Base-by-base conservation (phyloP, 2,329 filamentous ascomycete genomes). In the Chaetomiaceae sp. region DNA sequence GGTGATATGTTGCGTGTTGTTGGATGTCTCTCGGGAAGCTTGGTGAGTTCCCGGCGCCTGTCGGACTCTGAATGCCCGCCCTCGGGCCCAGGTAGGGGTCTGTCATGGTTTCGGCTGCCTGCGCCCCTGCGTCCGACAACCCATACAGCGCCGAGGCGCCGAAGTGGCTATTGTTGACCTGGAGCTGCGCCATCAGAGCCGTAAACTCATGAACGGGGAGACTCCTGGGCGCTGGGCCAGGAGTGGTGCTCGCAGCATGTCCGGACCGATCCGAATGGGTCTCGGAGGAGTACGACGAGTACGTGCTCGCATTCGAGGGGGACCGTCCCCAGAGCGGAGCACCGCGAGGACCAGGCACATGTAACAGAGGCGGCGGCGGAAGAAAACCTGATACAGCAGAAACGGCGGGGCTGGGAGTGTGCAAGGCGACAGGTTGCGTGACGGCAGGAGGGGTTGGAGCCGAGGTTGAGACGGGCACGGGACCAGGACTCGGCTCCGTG, bases 81-180 rank as follows among this genome's bases (percentile, higher is more conserved):
- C 48, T 40, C 14, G 47, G 48, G 9, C 29, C 53, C 18, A 47
- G 22, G 39, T 58, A 39, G 27, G 50, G 53, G 34, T 60, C 58
- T 2, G 55, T 56, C 10, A 60, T 46, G 11, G 55, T 50, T 36
- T 58, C 56, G 36, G 58, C 58, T 6, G 57, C 52, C 22, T 56
- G 49, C 11, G 55, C 56, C 15, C 58, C 58, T 24, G 57, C 58
- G 33, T 60, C 58, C 10, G 58, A 59, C 27, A 54, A 39, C 15
- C 50, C 51, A 33, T 53, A 60, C 4, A 59, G 41, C 18, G 57
- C 55, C 5, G 50, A 49, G 20, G 53, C 58, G 37, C 55, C 49
- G 47, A 59, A 59, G 36, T 50, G 51, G n/a, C n/a, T n/a, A n/a
- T n/a, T n/a, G 44, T 47, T 41, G 35, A 55, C 37, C 34, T 43